Conservation (phyloP, 495 filamentous ascomycete genomes). For the Aspergillus sclerotioniger region DNA sequence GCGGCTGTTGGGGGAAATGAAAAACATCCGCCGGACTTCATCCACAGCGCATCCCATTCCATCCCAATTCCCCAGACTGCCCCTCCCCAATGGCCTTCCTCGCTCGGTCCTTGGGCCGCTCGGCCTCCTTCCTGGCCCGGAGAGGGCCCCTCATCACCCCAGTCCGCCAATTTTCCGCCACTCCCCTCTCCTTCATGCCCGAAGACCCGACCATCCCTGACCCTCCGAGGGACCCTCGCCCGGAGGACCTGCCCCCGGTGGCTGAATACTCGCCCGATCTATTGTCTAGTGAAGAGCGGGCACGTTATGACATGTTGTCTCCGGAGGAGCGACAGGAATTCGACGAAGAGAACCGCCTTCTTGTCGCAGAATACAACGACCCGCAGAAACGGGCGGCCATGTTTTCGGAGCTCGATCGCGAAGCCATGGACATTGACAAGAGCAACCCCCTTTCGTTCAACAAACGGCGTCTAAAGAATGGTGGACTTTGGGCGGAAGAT, state of each 20-base stretch:
- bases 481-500: constrained; percentile 54
- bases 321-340: constrained; percentile 46
- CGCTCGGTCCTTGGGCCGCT: constrained; percentile 40
- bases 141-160: constrained; percentile 27
- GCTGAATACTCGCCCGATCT: constrained; percentile 41
- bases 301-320: constrained; percentile 48
- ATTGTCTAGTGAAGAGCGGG: constrained; percentile 41
- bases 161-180: constrained; percentile 40
- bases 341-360: constrained; percentile 35
- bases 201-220: constrained; percentile 39
- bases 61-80: constrained; percentile 12
- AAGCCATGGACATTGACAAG: constrained; percentile 34
- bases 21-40: constrained; percentile 25
- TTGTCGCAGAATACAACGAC: constrained; percentile 43
- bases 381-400: constrained; percentile 26
- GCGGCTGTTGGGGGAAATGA: constrained; percentile 15
- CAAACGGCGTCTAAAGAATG: constrained; percentile 22
- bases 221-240: constrained; percentile 29
- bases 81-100: constrained; percentile 38
- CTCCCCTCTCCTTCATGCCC: constrained; percentile 34
- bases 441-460: constrained; percentile 35
- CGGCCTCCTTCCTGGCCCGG: constrained; percentile 31
- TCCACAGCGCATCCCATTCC: constrained; percentile 9
- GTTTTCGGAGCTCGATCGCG: constrained; percentile 34
- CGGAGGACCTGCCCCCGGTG: constrained; percentile 33